Percentiles rank a stretch among this genome's conserved stretches.
Conservation (phyloP, 2,329 filamentous ascomycete species). For the Epichloe aotearoae region DNA sequence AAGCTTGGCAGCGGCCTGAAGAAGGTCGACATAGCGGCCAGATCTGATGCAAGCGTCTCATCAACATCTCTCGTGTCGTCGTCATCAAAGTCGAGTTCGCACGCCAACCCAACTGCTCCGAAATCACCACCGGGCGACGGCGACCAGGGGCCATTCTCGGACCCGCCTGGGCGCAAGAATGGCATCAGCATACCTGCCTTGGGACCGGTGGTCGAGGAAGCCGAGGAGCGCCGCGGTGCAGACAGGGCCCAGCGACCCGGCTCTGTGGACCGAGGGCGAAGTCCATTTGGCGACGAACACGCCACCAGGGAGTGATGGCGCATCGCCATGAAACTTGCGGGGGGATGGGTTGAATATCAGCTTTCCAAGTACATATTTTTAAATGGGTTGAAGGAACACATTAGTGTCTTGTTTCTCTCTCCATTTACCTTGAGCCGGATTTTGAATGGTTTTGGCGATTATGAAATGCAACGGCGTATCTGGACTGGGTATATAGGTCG, state of each 20-base stretch:
- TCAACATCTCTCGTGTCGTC: conserved; percentile 9
- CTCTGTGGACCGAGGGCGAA: conserved; percentile 21
- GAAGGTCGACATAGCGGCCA: conserved; percentile 28
- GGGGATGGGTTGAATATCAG: not conserved
- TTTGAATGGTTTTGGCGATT: not conserved
- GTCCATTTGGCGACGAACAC: conserved; percentile 46
- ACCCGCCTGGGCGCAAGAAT: conserved; percentile 30
- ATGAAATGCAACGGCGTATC: conserved; percentile 4
- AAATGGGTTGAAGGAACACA: not conserved
- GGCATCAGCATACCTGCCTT: conserved; percentile 30
- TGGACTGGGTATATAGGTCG: not conserved
- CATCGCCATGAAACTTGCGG: not conserved
- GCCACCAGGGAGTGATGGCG: conserved; percentile 35
- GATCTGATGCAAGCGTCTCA: conserved; percentile 22
- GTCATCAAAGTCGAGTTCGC: conserved; percentile 17
- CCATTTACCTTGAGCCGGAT: not conserved
- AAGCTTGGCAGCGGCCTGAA: conserved; percentile 40
- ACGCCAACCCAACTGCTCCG: conserved; percentile 34
- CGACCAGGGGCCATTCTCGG: conserved; percentile 48
- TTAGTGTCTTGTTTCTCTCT: not conserved
- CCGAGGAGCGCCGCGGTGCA: conserved; percentile 24
- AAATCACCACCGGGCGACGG: conserved; percentile 34
- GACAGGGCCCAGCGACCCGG: conserved; percentile 14
- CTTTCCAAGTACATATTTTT: conserved; percentile 2
- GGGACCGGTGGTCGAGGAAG: conserved; percentile 42